Percentiles rank a stretch among this genome's conserved stretches.
These are phyloP conservation scores for Beauveria bassiana DNA, from an alignment of 2,329 filamentous ascomycete species.

Conservation along the genomic window DNA sequence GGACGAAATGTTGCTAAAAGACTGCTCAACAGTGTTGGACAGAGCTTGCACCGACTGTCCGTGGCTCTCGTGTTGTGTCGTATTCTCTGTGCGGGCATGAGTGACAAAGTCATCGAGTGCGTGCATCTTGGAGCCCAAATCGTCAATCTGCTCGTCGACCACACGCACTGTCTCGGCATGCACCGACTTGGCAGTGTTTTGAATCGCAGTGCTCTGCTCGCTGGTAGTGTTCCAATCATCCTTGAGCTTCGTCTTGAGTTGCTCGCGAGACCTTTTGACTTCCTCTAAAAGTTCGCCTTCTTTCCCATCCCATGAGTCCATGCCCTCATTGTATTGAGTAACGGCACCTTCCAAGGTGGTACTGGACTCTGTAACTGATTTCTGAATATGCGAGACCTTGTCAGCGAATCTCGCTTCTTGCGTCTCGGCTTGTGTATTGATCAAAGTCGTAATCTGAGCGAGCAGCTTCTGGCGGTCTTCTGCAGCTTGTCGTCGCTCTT, in stretches of 20 bases:
- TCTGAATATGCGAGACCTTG: constrained; percentile 54
- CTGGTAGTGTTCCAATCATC: constrained; percentile 79
- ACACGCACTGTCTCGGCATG: constrained; percentile 86
- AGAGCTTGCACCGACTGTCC: constrained; percentile 57
- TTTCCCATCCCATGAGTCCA: constrained; percentile 66
- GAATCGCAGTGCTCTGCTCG: constrained; percentile 74
- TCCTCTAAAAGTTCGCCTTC: constrained; percentile 63
- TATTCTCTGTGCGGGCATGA: constrained; percentile 73
- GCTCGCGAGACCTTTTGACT: constrained; percentile 65
- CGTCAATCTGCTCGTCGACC: constrained; percentile 79
- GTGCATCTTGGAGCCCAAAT: constrained; percentile 82
- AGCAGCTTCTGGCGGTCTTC: constrained; percentile 69
- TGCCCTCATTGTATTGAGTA: constrained; percentile 57
- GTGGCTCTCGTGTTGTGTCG: constrained; percentile 65
- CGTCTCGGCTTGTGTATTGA: constrained; percentile 64
- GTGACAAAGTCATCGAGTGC: constrained; percentile 86
- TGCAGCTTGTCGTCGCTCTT: constrained; percentile 66
- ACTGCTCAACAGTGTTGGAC: constrained; percentile 60
- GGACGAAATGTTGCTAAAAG: constrained; percentile 61
- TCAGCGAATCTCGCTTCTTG: constrained; percentile 65
- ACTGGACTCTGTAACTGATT: constrained; percentile 56
- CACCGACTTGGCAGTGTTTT: constrained; percentile 74
- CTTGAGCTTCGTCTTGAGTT: constrained; percentile 73
- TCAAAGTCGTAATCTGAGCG: constrained; percentile 66
- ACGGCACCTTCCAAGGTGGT: constrained; percentile 58